Conservation (phyloP, 2,329 filamentous ascomycete genomes). For the Ceratocystis huliohia region DNA sequence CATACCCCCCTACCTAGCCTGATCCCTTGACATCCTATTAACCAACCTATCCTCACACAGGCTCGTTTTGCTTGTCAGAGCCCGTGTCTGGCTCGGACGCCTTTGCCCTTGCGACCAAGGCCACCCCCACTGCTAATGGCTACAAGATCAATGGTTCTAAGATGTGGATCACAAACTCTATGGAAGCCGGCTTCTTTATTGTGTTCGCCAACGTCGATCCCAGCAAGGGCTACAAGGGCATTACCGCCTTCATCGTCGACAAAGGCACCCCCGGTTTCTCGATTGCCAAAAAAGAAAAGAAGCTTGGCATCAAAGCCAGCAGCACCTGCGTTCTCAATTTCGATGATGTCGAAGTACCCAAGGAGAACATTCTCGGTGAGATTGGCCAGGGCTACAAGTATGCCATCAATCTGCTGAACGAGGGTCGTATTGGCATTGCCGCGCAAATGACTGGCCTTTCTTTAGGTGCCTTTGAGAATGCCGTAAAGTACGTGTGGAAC, state of each 20-base stretch:
- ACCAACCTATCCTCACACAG: conserved; percentile 12
- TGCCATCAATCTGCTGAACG: conserved; percentile 85
- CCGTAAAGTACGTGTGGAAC: conserved; percentile 92
- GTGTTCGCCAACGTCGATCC: conserved; percentile 95
- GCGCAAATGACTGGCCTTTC: conserved; percentile 98
- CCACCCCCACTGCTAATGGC: conserved; percentile 66
- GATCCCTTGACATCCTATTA: not conserved
- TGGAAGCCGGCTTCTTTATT: conserved; percentile 90
- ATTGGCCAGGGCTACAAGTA: conserved; percentile 95
- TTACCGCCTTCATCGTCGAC: conserved; percentile 89
- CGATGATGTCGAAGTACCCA: conserved; percentile 84
- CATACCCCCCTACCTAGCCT: not conserved
- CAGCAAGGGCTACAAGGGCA: conserved; percentile 88
- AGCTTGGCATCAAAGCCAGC: conserved; percentile 89
- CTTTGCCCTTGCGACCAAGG: conserved; percentile 86
- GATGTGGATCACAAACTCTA: conserved; percentile 99
- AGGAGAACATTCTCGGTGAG: conserved; percentile 75
- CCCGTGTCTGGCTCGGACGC: conserved; percentile 89
- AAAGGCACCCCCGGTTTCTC: conserved; percentile 80
- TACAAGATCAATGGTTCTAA: conserved; percentile 85
- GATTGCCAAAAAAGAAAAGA: conserved; percentile 99
- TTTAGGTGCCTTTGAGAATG: conserved; percentile 89
- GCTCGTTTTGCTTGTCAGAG: conserved; percentile 86
- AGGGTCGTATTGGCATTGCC: conserved; percentile 93
- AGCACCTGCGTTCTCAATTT: conserved; percentile 97